phyloP scores from a whole-genome alignment of 148 eudicot species.

The Camellia granthamiana region DNA sequence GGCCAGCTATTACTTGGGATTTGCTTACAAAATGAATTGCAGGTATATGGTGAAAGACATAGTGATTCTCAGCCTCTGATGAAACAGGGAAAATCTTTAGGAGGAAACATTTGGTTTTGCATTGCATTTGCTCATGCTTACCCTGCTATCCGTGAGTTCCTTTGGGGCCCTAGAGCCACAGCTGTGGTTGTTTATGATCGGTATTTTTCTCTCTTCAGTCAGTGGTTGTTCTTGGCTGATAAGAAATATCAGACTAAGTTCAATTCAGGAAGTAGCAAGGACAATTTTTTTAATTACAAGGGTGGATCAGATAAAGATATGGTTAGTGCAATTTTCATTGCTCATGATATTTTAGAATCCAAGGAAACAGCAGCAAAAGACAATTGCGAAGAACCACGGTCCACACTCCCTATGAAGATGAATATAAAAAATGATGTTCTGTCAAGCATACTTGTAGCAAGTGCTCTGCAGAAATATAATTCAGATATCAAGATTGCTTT shows the following conservation, averaged over 20 bases:
- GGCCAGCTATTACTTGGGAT: conserved; percentile 76
- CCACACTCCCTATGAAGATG: conserved; percentile 33
- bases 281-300: conserved; percentile 14
- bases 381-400: conserved; percentile 19
- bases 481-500: conserved; percentile 27
- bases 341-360: conserved; percentile 24
- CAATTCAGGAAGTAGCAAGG: conserved; percentile 11
- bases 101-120: conserved; percentile 66
- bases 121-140: conserved; percentile 44
- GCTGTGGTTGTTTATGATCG: conserved; percentile 56
- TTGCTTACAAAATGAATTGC: conserved; percentile 71
- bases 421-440: conserved; percentile 27
- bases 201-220: conserved; percentile 68
- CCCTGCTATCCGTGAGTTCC: conserved; percentile 50
- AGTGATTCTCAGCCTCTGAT: conserved; percentile 31
- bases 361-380: conserved; percentile 33
- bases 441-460: conserved; percentile 33
- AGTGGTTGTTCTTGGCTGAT: conserved; percentile 42
- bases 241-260: conserved; percentile 23
- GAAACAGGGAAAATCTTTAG: conserved; percentile 31
- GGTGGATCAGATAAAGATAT: conserved; percentile 20
- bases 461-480: conserved; percentile 24
- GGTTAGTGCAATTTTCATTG: conserved; percentile 23
- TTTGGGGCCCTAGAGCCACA: conserved; percentile 70
- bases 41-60: conserved; percentile 55